Conservation (phyloP, 2,329 filamentous ascomycete species). For the Blastomyces silverae region DNA sequence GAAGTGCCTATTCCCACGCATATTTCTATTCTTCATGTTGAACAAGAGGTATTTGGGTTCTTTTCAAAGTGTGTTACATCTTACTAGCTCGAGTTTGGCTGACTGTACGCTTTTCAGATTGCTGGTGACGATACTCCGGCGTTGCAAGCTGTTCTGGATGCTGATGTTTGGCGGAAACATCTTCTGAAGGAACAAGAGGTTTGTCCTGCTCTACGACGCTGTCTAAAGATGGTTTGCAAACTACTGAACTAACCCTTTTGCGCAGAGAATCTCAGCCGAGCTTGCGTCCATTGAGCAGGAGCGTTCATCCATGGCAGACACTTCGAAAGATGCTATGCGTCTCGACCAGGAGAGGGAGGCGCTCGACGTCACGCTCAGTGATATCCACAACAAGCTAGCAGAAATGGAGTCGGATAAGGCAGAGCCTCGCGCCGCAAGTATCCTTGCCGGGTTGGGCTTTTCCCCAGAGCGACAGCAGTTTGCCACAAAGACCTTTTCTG, state of each 20-base stretch:
- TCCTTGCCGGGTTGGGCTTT: conserved; percentile 94
- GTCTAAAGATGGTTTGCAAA: not conserved
- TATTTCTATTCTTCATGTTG: conserved; percentile 97
- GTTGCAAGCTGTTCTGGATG: conserved; percentile 89
- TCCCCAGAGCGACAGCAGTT: conserved; percentile 85
- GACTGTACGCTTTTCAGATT: conserved; percentile 51
- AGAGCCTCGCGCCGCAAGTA: conserved; percentile 89
- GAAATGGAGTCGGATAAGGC: conserved; percentile 99
- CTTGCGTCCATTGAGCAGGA: conserved; percentile 71
- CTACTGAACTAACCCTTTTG: not conserved
- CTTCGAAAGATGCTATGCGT: conserved; percentile 76
- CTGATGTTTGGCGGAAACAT: conserved; percentile 97
- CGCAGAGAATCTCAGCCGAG: conserved; percentile 65
- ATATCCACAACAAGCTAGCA: conserved; percentile 82
- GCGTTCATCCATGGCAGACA: conserved; percentile 76
- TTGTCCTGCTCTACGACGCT: conserved; percentile 31
- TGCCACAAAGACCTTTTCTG: conserved; percentile 95
- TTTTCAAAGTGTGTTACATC: not conserved
- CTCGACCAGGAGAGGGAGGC: conserved; percentile 84
- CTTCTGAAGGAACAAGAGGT: conserved; percentile 80
- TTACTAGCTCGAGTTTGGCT: conserved; percentile 12
- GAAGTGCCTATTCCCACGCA: conserved; percentile 93
- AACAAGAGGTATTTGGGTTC: conserved; percentile 69
- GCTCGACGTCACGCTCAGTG: conserved; percentile 80
- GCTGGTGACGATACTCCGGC: conserved; percentile 92